Percentiles rank a stretch among this genome's conserved stretches.
These are phyloP conservation scores for Candida freyschussii DNA, from an alignment of 1,139 yeast species.

Conservation along the genomic window DNA sequence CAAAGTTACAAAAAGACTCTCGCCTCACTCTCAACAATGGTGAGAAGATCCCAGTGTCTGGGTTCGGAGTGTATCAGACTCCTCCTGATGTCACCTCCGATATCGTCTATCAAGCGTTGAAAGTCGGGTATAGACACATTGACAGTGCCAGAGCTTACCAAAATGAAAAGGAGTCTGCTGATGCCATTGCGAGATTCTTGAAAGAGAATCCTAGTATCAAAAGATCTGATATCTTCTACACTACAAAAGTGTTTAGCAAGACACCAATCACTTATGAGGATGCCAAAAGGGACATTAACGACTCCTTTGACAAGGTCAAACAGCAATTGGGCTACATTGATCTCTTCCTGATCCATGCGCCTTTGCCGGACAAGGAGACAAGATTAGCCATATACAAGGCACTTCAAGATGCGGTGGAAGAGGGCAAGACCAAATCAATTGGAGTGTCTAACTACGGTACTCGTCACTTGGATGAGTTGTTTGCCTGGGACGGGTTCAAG, in stretches of 20 bases:
- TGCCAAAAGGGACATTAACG: constrained; percentile 48
- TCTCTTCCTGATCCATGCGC: constrained; percentile 21
- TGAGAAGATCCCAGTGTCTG: constrained; percentile 17
- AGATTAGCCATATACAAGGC: constrained; percentile 42
- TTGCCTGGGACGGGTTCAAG: constrained; percentile 33
- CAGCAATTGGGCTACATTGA: constrained; percentile 17
- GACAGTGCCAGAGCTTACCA: constrained; percentile 18
- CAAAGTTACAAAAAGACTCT: too few species aligned
- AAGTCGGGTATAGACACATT: constrained; percentile 23
- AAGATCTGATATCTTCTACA: constrained; percentile 19
- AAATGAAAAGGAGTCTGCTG: constrained; percentile 18
- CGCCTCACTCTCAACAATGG: constrained; percentile 17
- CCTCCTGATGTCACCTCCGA: constrained; percentile 12
- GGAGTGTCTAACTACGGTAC: constrained; percentile 43
- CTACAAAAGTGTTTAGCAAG: constrained; percentile 17
- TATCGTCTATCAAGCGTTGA: constrained; percentile 23
- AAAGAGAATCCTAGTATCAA: constrained; percentile 16
- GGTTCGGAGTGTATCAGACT: constrained; percentile 19
- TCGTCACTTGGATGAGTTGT: constrained; percentile 36
- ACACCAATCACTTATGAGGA: constrained; percentile 35
- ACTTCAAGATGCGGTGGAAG: constrained; percentile 36
- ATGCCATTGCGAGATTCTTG: constrained; percentile 18
- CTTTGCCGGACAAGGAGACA: constrained; percentile 32
- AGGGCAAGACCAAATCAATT: constrained; percentile 33
- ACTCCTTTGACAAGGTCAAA: constrained; percentile 42